Conservation (phyloP, 2,329 filamentous ascomycete species). For the Penicillium thymicola region DNA sequence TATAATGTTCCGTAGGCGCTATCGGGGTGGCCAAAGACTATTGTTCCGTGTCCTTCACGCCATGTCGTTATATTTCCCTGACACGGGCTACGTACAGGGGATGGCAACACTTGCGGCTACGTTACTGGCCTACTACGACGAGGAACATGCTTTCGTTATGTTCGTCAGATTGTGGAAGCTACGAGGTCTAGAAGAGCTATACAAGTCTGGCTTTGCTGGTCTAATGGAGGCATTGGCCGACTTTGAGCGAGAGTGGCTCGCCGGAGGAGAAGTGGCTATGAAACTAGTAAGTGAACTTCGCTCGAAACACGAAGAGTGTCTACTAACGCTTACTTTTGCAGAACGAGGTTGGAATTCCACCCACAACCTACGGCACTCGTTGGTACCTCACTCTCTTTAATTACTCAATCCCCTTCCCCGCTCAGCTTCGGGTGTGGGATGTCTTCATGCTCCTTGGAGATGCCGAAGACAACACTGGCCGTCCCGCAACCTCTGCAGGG, state of each 20-base stretch:
- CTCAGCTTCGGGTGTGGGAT: constrained; percentile 95
- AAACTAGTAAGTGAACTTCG: constrained; percentile 64
- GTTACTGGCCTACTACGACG: constrained; percentile 92
- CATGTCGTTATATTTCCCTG: constrained; percentile 84
- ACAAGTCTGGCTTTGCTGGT: constrained; percentile 77
- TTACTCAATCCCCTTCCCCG: constrained; percentile 88
- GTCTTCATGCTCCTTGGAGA: constrained; percentile 94
- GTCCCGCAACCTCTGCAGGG: constrained; percentile 18
- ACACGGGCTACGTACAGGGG: constrained; percentile 93
- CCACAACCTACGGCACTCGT: constrained; percentile 89
- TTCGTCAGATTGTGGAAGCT: constrained; percentile 90
- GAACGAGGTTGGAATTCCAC: constrained; percentile 74
- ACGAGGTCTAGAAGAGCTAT: constrained; percentile 79
- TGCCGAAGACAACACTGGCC: constrained; percentile 47
- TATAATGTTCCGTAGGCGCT: constrained; percentile 93
- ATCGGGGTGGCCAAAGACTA: constrained; percentile 85
- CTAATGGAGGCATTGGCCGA: constrained; percentile 82
- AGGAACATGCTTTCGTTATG: constrained; percentile 94
- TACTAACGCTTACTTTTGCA: constrained; percentile 34
- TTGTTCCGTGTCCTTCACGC: constrained; percentile 91
- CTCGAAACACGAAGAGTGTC: neutral
- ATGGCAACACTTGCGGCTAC: constrained; percentile 95
- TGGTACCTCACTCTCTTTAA: constrained; percentile 99
- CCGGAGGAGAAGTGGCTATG: constrained; percentile 69
- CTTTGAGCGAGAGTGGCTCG: constrained; percentile 81